phyloP scores from a whole-genome alignment of 2,329 filamentous ascomycete genomes.

The Colletotrichum sp. region DNA sequence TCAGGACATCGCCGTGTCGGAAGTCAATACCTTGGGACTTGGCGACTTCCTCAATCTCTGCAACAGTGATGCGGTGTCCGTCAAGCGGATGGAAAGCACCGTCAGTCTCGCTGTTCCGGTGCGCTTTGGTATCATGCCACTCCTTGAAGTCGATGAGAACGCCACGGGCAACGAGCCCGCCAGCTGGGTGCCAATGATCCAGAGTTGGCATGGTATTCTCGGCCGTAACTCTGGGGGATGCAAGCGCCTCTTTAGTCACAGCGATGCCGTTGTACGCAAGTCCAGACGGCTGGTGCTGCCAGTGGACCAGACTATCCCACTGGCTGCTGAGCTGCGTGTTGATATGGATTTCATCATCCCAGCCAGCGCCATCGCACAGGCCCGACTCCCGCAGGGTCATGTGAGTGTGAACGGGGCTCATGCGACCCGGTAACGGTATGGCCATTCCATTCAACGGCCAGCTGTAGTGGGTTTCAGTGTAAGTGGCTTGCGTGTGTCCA shows the following conservation, averaged over 20 bases:
- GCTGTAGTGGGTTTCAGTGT: slow-evolving; percentile 25
- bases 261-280: slow-evolving; percentile 55
- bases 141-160: slow-evolving; percentile 60
- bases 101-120: neutral
- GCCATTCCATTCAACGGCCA: slow-evolving; percentile 43
- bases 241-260: slow-evolving; percentile 37
- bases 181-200: slow-evolving; percentile 56
- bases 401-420: neutral
- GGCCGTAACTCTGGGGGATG: slow-evolving; percentile 25
- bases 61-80: slow-evolving; percentile 56
- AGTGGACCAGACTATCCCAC: slow-evolving; percentile 60
- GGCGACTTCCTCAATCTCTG: slow-evolving; percentile 63
- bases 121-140: slow-evolving; percentile 44
- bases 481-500: neutral
- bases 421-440: neutral
- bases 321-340: slow-evolving; percentile 62
- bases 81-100: slow-evolving; percentile 42
- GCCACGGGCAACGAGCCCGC: slow-evolving; percentile 59
- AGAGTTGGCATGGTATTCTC: slow-evolving; percentile 37
- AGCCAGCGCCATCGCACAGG: slow-evolving; percentile 31
- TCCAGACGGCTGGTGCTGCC: slow-evolving; percentile 46
- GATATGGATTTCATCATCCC: slow-evolving; percentile 57
- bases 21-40: slow-evolving; percentile 66
- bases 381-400: slow-evolving; percentile 30
- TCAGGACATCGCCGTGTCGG: slow-evolving; percentile 68